Base-by-base conservation (phyloP, 202 grass and related monocot genomes). In the Hordeum pubiflorum region DNA sequence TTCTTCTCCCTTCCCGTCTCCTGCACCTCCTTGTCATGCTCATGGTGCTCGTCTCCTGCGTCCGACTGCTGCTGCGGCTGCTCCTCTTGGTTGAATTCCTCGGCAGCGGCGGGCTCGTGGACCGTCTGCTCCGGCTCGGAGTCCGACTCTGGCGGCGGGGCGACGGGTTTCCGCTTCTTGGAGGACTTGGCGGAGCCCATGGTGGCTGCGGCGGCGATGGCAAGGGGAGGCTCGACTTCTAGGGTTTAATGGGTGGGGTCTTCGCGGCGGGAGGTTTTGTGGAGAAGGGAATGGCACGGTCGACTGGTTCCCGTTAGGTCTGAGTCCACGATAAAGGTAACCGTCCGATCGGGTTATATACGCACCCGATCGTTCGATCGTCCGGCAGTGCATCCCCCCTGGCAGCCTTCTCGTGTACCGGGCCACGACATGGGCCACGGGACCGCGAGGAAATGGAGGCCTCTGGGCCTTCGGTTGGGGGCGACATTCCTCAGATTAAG, bases 111-210 rank as follows among this genome's bases (percentile, higher is more conserved):
- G 55, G 26, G 36, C 39, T 70, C 65, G 73, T 40, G 34, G 74
- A 77, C 81, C 61, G 77, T 59, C 23, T 89, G 70, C 81, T 87
- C 59, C 14, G 8, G 9, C 27, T 93, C 85, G 26, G 88, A 90
- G 56, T 86, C 87, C 46, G 66, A 62, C 18, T 89, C 87, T 23
- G 52, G 73, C 50, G 79, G 15, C 4, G 74, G 59, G n/a, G 27
- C 46, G 39, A 82, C 79, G 17, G 83, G 79, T 44, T 86, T 86
- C 39, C 83, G 83, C 74, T 86, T 89, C 46, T 50, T 50, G 46
- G 46, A 50, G 14, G 39, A 34, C 60, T 36, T 86, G 48, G 60
- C 14, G 18, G 87, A 75, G 4, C 60, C 58, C 87, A 78, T 89
- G 87, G 66, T 79, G 41, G 78, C 73, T 0, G 74, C 55, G 34